Percentiles rank a stretch among this genome's conserved stretches.
These are phyloP conservation scores for Rhodosporidiobolus odoratus DNA, from an alignment of 768 basidiomycete genomes.

Conservation along the genomic window DNA sequence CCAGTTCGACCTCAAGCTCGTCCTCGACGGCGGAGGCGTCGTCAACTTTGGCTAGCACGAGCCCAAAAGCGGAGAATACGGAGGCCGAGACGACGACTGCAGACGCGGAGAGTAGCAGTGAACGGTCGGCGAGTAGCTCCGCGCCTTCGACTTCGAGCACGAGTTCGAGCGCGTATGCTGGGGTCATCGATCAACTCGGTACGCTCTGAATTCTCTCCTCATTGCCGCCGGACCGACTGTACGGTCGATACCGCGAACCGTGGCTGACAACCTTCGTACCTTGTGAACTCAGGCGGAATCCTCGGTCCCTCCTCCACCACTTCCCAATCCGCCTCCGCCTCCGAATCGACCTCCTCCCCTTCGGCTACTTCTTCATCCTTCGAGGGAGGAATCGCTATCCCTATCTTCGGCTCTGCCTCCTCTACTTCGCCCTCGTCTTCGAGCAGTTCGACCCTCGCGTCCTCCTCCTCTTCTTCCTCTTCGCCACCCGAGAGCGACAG, in stretches of 20 bases:
- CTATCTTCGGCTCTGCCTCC: background rate
- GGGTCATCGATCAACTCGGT: background rate
- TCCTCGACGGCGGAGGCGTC: background rate
- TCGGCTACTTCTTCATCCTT: background rate
- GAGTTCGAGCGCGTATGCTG: background rate
- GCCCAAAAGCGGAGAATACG: too few relatives aligned
- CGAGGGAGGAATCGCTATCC: background rate
- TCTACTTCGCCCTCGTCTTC: background rate
- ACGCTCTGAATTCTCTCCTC: background rate
- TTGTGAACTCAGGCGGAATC: constrained; percentile 3
- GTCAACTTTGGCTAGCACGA: too few relatives aligned
- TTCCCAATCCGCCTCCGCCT: background rate
- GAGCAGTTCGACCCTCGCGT: background rate
- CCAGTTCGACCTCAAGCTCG: background rate
- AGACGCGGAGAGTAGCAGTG: too few relatives aligned
- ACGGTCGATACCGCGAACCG: background rate
- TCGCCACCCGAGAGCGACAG: background rate
- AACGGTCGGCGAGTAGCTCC: background rate
- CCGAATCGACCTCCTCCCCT: background rate
- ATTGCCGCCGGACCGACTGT: background rate
- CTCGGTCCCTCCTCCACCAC: background rate
- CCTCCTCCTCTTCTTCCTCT: background rate
- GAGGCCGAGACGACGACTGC: too few relatives aligned
- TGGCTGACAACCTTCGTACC: too few relatives aligned
- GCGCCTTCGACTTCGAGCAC: background rate